Percentiles rank a stretch among this genome's conserved stretches.
Evolutionary conservation across 2,329 filamentous ascomycete genomes (phyloP).

Genomic region (Cordyceps sp.): DNA sequence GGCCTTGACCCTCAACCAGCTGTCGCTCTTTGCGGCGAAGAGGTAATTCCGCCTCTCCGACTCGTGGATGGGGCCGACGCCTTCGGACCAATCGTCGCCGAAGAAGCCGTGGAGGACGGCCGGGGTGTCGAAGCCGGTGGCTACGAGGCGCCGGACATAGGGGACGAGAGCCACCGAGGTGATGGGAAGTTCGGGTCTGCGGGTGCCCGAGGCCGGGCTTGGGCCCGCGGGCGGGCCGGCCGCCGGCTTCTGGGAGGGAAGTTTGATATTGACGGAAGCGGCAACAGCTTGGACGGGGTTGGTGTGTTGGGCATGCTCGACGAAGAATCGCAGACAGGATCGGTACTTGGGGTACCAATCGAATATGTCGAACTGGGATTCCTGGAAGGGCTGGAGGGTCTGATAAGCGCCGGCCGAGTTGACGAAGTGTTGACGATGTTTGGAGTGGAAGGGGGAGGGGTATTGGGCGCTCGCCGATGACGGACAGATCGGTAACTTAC

Average conservation of each 20-base stretch:
- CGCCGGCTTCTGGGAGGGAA: conserved; percentile 60
- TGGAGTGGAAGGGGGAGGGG: too few relatives aligned
- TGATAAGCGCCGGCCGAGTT: too few relatives aligned
- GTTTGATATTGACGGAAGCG: conserved; percentile 77
- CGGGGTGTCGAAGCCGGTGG: conserved; percentile 78
- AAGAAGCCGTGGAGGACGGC: conserved; percentile 90
- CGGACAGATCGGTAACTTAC: too few relatives aligned
- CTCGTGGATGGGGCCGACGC: conserved; percentile 70
- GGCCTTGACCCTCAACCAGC: conserved; percentile 76
- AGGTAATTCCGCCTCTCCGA: conserved; percentile 86
- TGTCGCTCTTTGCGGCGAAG: conserved; percentile 84
- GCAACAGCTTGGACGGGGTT: conserved; percentile 73
- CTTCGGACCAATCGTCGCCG: conserved; percentile 75
- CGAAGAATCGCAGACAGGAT: conserved; percentile 78
- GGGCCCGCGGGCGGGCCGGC: too few relatives aligned
- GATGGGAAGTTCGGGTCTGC: not conserved
- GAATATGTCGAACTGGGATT: conserved; percentile 57
- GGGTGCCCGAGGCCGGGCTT: too few relatives aligned
- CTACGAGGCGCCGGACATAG: conserved; percentile 78
- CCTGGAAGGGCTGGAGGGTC: conserved; percentile 23
- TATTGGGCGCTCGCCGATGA: too few relatives aligned
- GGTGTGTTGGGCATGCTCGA: conserved; percentile 79
- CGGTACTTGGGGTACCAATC: conserved; percentile 88
- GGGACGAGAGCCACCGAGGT: conserved; percentile 40
- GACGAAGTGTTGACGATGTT: too few relatives aligned